Evolutionary conservation across 257 asterid genomes (phyloP), one percentile per base, ranked within the genome.

Genomic region (Linaria vulgaris): DNA sequence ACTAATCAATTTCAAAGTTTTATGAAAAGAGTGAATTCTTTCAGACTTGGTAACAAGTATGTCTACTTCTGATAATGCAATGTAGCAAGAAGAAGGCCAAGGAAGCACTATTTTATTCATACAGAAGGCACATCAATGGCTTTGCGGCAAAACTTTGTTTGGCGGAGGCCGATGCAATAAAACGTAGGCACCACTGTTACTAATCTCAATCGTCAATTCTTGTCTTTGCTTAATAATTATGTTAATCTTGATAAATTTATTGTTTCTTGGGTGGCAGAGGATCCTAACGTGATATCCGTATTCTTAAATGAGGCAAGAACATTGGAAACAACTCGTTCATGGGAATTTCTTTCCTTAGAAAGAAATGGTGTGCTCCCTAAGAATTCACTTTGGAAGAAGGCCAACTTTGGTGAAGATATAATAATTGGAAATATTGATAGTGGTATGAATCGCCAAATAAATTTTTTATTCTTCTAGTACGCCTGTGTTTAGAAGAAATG

Each of bases 361-460:
- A 25, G 52, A 21, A 20, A 39, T 13, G 78, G 84, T 0, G 30
- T 4, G 1, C 17, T 79, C 27, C 69, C 34, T 27, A 8, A 64
- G 0, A 13, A 54, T 1, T 82, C 85, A 0, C 55, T 77, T 1
- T 79, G 88, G 85, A 14, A 12, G 0, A 74, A 67, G 63, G 74
- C 82, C 34, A 27, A 27, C 6, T 27, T 27, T 6, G 34, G 34
- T 27, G 34, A 27, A 27, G 34, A 27, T 27, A 27, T 27, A 27
- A 27, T 27, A n/a, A 80, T 92, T 19, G 97, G 73, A 15, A 87
- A 67, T 68, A 56, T 89, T 43, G 99, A 87, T 68, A 71, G 87
- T 0, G 94, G 96, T 85, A 66, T 64, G 13, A 3, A 34, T 34
- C 0, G 6, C n/a, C n/a, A 6, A 27, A 27, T 27, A n/a, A 27